Conservation (phyloP, 176 grass and related monocot species). For the Hyparrhenia diplandra region DNA sequence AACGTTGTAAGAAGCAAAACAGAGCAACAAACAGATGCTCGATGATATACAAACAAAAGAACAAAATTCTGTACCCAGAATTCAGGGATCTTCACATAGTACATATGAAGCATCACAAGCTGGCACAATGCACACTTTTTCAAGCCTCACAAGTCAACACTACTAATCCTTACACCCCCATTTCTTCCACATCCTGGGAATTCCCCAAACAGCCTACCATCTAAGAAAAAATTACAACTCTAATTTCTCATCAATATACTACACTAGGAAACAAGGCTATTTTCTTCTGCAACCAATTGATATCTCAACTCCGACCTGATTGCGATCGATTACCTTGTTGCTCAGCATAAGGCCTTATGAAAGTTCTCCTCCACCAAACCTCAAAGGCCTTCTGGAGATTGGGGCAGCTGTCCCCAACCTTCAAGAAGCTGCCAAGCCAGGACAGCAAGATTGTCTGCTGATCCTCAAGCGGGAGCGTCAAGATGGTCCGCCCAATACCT, state of each 20-base stretch:
- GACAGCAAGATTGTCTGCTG: constrained; percentile 81
- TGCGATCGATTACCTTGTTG: constrained; percentile 36
- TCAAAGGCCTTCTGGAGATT: constrained; percentile 96
- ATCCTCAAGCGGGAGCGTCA: constrained; percentile 87
- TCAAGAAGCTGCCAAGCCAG: constrained; percentile 80
- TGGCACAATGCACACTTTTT: constrained; percentile 24
- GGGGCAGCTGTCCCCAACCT: constrained; percentile 74
- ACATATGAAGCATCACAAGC: constrained; percentile 30
- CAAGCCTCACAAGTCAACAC: constrained; percentile 19
- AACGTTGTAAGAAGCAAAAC: neutral
- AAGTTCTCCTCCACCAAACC: constrained; percentile 97
- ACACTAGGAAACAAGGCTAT: neutral
- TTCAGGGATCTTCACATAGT: constrained; percentile 14
- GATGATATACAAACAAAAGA: neutral
- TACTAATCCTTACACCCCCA: constrained; percentile 6
- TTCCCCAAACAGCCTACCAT: constrained; percentile 6
- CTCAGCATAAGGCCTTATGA: constrained; percentile 69
- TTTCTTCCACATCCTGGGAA: neutral
- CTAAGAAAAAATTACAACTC: constrained; percentile 28
- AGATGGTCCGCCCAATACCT: constrained; percentile 76
- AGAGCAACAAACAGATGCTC: neutral
- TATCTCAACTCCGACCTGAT: constrained; percentile 21
- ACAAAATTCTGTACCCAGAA: constrained; percentile 27
- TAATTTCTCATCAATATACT: constrained; percentile 2
- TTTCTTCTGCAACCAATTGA: neutral